Conservation (phyloP, 257 asterid genomes). For the Nicotiana sylvestris region DNA sequence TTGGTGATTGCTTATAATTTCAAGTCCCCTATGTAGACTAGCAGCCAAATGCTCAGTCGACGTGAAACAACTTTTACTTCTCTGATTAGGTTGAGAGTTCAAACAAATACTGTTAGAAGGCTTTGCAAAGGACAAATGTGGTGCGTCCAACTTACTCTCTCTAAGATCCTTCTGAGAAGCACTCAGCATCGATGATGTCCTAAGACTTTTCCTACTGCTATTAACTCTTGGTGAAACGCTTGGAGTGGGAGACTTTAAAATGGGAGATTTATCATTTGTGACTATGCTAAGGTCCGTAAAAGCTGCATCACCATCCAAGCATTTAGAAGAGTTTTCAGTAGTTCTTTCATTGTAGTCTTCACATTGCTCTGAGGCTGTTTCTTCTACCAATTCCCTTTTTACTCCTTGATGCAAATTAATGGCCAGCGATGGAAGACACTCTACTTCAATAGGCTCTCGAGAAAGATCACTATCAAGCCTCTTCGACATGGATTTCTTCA, state of each 20-base stretch:
- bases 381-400: constrained; percentile 21
- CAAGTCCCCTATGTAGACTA: constrained; percentile 82
- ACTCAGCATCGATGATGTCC: constrained; percentile 53
- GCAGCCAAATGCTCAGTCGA: constrained; percentile 80
- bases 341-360: constrained; percentile 23
- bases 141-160: constrained; percentile 33
- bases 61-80: constrained; percentile 44
- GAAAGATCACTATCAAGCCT: constrained; percentile 20
- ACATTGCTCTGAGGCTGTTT: constrained; percentile 24
- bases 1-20: constrained; percentile 62
- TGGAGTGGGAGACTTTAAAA: constrained; percentile 71
- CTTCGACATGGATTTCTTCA: constrained; percentile 6
- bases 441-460: constrained; percentile 20
- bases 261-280: constrained; percentile 39
- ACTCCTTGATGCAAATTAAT: constrained; percentile 17
- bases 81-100: constrained; percentile 34
- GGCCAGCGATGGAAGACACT: constrained; percentile 17
- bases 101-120: constrained; percentile 50
- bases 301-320: constrained; percentile 31
- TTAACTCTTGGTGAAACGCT: constrained; percentile 76
- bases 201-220: constrained; percentile 75
- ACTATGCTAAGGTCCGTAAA: constrained; percentile 28
- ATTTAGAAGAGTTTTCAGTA: constrained; percentile 33
- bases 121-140: constrained; percentile 38
- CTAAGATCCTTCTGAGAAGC: constrained; percentile 47